These are phyloP conservation scores for Exophiala oligosperma DNA, from an alignment of 2,329 filamentous ascomycete species.

Conservation along the genomic window DNA sequence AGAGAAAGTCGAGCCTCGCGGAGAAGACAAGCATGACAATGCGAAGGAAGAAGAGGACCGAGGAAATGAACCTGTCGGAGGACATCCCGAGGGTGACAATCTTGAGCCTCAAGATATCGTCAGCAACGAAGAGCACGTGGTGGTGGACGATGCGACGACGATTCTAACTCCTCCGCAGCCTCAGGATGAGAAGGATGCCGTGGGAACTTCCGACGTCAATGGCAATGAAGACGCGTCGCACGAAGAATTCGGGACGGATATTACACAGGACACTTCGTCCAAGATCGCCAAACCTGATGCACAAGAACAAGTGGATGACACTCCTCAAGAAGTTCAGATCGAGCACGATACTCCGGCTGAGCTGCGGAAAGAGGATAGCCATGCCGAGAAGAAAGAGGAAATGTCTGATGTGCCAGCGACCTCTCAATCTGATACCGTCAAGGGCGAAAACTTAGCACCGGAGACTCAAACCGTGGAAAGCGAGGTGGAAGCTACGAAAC, in stretches of 20 bases:
- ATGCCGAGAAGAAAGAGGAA: background rate
- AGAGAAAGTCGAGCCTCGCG: constrained; percentile 2
- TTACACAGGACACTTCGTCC: background rate
- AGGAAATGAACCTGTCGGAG: constrained; percentile 28
- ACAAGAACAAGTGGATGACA: background rate
- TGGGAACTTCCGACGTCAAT: too few relatives aligned
- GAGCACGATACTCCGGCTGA: background rate
- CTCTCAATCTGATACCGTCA: background rate
- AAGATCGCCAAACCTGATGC: background rate
- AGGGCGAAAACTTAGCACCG: background rate
- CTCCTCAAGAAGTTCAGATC: background rate
- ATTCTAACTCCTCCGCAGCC: too few relatives aligned
- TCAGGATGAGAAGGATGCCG: too few relatives aligned
- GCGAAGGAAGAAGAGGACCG: background rate
- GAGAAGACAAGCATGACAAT: constrained; percentile 1
- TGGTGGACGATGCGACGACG: background rate
- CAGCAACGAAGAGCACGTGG: background rate
- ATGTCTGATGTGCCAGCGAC: background rate
- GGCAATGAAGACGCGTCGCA: too few relatives aligned
- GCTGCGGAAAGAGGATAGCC: constrained; percentile 2
- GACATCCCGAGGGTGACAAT: constrained; percentile 30
- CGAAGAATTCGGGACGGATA: too few relatives aligned
- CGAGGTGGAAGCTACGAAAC: background rate
- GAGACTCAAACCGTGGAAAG: background rate
- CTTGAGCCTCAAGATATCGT: background rate